Percentiles rank a stretch among this genome's conserved stretches.
Evolutionary conservation across 192 early-diverging fungal species (phyloP).

Genomic region (Allomyces macrogynus): DNA sequence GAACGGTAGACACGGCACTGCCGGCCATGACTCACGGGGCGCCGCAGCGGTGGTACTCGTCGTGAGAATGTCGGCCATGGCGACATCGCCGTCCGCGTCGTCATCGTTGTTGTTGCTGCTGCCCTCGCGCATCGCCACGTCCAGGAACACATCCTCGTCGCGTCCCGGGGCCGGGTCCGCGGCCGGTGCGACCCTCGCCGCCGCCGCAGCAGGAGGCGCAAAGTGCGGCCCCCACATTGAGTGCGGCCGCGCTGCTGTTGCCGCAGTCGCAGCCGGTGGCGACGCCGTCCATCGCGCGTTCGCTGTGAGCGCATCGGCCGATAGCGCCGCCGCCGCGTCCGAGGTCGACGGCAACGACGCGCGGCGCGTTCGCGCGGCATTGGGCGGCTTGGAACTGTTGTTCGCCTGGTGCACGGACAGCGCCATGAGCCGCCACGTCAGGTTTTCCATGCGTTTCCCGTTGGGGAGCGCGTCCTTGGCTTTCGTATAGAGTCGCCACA

Average conservation of each 20-base stretch:
- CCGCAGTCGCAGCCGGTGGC: neutral
- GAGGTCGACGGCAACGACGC: too few species aligned
- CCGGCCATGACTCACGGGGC: neutral
- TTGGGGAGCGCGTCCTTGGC: conserved; percentile 56
- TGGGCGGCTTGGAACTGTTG: neutral
- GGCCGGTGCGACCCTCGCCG: neutral
- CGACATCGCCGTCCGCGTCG: neutral
- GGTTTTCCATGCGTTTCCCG: conserved; percentile 56
- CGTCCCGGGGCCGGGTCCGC: neutral
- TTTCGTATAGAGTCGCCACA: conserved; percentile 61
- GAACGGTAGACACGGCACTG: neutral
- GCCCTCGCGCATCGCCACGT: neutral
- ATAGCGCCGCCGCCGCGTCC: too few species aligned
- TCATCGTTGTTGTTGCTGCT: too few species aligned
- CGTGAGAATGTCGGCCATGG: neutral
- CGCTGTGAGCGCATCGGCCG: neutral
- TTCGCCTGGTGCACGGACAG: conserved; percentile 26
- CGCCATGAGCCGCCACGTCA: conserved; percentile 68
- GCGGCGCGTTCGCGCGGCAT: too few species aligned
- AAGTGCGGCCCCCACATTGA: neutral
- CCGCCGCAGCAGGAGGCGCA: neutral
- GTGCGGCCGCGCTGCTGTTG: neutral
- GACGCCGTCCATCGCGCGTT: neutral
- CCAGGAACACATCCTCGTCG: neutral
- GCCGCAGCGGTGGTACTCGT: neutral